Evolutionary conservation across 805 yeast species (phyloP), one percentile per base, ranked within the genome.

Genomic region (Saccharomycopsis capsularis): DNA sequence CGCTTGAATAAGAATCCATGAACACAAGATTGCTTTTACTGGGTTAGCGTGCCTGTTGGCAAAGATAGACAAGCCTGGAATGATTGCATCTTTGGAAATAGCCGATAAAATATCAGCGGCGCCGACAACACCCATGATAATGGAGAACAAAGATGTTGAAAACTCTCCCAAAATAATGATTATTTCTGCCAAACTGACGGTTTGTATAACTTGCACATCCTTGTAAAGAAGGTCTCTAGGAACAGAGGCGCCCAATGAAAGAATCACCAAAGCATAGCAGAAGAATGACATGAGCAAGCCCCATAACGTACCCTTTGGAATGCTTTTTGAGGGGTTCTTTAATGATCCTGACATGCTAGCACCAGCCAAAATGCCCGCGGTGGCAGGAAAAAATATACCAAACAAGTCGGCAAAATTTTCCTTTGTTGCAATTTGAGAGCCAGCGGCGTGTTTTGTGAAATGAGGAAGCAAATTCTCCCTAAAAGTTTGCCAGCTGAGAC

Each of bases 311-410:
- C 99, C 99, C 52, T 75, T 74, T 0, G 99, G 99, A 41, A 93
- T 93, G 1, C 95, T 79, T 58, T 76, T 79, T 0, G 96, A 87
- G 0, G 99, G 99, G 48, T 76, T 80, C 48, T 76, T 69, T 54
- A 93, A 71, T 58, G 89, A 96, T 18, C 99, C 98, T 37, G 96
- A 88, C 99, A 93, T 93, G 22, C 95, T 85, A 1, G 99, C 97
- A 16, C 99, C 99, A 2, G 99, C 98, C 64, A 93, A 83, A 24
- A 93, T 90, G 50, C 99, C 99, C 4, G 98, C 96, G 0, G 99
- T 91, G 1, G 99, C 96, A 9, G 99, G 97, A 69, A 93, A 93
- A 63, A 93, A 88, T 40, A 93, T 86, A 2, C 98, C 98, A 74
- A 93, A 93, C 55, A 95, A 66, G 61, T 85, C 84, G 47, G 81